Evolutionary conservation across 2,329 filamentous ascomycete species (phyloP).

Genomic region (Cladophialophora bantiana): DNA sequence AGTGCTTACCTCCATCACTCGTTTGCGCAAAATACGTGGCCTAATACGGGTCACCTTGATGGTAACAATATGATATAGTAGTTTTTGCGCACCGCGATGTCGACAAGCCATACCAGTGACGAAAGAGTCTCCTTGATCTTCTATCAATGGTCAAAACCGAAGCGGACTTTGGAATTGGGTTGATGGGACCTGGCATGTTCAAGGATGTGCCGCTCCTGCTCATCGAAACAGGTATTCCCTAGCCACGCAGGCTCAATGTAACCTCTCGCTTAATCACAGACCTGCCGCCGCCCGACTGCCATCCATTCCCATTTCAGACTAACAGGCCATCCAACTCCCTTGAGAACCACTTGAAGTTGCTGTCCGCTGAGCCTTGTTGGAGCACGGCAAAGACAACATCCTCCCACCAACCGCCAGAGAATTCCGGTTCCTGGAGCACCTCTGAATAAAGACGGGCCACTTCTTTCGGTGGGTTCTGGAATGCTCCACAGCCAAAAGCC

Average conservation of each 20-base stretch:
- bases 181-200: too few species aligned
- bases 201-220: too few species aligned
- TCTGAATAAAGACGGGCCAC: constrained; percentile 69
- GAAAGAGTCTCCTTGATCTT: too few species aligned
- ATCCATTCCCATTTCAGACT: constrained; percentile 16
- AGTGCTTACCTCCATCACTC: not conserved
- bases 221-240: too few species aligned
- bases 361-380: constrained; percentile 43
- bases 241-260: not conserved
- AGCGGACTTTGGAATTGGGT: too few species aligned
- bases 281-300: not conserved
- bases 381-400: constrained; percentile 70
- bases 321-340: constrained; percentile 33
- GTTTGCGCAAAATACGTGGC: not conserved
- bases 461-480: constrained; percentile 66
- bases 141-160: too few species aligned
- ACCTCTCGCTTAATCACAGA: not conserved
- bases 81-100: too few species aligned
- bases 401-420: constrained; percentile 69
- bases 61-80: too few species aligned
- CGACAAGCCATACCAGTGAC: too few species aligned
- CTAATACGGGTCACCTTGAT: too few species aligned
- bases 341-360: constrained; percentile 36
- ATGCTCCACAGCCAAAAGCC: constrained; percentile 73
- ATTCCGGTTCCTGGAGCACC: constrained; percentile 68